Conservation (phyloP, 805 yeast species). For the Ascoidea tarda region DNA sequence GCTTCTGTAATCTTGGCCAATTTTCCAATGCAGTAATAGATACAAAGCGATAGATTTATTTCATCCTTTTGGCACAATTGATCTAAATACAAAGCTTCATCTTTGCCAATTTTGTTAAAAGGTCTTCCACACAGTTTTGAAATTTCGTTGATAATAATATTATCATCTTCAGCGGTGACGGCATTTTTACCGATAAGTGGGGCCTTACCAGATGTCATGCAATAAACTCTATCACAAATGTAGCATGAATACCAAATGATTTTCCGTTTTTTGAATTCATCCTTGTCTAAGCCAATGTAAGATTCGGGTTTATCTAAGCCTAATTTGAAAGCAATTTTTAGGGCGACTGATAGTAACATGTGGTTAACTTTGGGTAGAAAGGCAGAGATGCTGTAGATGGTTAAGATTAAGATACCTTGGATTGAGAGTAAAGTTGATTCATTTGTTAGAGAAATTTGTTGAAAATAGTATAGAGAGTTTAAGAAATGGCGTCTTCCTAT, state of each 20-base stretch:
- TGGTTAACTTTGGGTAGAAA: too few relatives aligned
- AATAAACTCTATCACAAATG: slow-evolving; percentile 28
- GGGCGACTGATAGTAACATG: too few relatives aligned
- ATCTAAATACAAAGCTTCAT: too few relatives aligned
- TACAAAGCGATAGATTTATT: too few relatives aligned
- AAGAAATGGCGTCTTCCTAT: not conserved
- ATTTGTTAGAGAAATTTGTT: not conserved
- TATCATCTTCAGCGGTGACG: slow-evolving; percentile 14
- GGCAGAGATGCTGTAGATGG: too few relatives aligned
- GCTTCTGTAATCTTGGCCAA: too few relatives aligned
- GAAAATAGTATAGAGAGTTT: not conserved
- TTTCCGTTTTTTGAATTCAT: slow-evolving; percentile 24
- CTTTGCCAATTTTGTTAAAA: too few relatives aligned
- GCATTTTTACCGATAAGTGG: slow-evolving; percentile 29
- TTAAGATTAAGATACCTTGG: too few relatives aligned
- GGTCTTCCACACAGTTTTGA: too few relatives aligned
- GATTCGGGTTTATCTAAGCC: slow-evolving; percentile 41
- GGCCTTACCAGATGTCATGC: slow-evolving; percentile 34
- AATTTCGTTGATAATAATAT: too few relatives aligned
- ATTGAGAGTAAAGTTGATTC: slow-evolving; percentile 16
- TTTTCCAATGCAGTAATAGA: too few relatives aligned
- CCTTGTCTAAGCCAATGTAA: slow-evolving; percentile 20
- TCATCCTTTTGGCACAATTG: too few relatives aligned
- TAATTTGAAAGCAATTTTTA: slow-evolving; percentile 30
- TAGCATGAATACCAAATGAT: slow-evolving; percentile 37